phyloP scores from a whole-genome alignment of 208 protist genomes.

The Crithidia brevicula region DNA sequence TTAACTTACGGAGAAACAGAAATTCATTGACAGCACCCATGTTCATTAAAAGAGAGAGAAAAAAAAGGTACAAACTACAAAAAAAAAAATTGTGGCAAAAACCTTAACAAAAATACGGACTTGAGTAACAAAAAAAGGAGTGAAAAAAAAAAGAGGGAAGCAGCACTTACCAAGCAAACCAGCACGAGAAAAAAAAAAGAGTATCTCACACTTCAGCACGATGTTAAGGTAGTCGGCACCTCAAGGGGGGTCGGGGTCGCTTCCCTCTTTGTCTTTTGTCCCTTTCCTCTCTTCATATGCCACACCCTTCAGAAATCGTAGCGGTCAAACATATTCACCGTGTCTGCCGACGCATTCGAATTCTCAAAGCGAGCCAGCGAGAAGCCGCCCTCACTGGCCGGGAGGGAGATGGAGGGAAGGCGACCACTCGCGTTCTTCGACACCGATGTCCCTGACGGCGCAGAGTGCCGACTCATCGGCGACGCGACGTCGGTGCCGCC shows the following conservation, averaged over 20 bases:
- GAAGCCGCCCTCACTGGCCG: slow-evolving; percentile 9
- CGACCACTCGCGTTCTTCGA: background rate
- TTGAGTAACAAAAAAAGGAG: too few relatives aligned
- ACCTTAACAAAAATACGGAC: too few relatives aligned
- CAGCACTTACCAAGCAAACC: too few relatives aligned
- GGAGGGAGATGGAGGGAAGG: background rate
- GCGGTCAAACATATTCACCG: slow-evolving; percentile 20
- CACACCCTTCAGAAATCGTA: background rate
- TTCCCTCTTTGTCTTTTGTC: background rate
- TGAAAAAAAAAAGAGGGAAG: slow-evolving; percentile 8
- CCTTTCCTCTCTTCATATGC: background rate
- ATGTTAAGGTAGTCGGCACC: too few relatives aligned
- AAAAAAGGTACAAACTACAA: background rate
- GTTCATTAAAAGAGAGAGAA: too few relatives aligned
- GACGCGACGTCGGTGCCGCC: background rate
- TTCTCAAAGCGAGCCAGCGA: slow-evolving; percentile 14
- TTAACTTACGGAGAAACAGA: too few relatives aligned
- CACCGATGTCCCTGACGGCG: background rate
- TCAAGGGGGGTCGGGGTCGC: too few relatives aligned
- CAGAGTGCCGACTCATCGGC: background rate
- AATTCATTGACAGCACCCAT: too few relatives aligned
- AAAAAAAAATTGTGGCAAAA: slow-evolving; percentile 1
- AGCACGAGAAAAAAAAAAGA: too few relatives aligned
- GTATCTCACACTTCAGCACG: too few relatives aligned
- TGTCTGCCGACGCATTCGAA: slow-evolving; percentile 4